Evolutionary conservation across 2,329 filamentous ascomycete genomes (phyloP), one percentile per base, ranked within the genome.

Genomic region (Pseudogymnoascus sp.): DNA sequence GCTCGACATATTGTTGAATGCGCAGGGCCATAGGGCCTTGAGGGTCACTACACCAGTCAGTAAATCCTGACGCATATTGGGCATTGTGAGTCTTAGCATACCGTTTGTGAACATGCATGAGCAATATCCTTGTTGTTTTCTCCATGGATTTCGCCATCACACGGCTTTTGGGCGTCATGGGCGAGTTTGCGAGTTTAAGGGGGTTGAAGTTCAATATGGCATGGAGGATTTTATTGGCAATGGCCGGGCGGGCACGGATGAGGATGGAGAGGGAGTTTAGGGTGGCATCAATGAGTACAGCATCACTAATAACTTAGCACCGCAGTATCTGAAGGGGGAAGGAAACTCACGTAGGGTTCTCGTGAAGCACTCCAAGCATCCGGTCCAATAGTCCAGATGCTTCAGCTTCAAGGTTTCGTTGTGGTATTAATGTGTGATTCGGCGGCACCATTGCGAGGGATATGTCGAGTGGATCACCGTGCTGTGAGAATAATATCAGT

Each of bases 121-220:
- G 80, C 55, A 99, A 78, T 67, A 92, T 86, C 69, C 92, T 85
- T 2, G 89, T 89, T 25, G 94, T 99, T 72, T 96, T 91, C 74
- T 97, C 93, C 86, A 99, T 94, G 4, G 93, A 97, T 74, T 87
- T 91, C 64, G 96, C 82, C 69, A 93, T 85, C 64, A 99, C 88
- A 68, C 88, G 91, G 59, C 84, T 83, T 71, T 87, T 90, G 2
- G 90, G 83, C 0, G 89, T 93, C 78, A 95, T 83, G 3, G 88
- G 87, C 1, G 85, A 84, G 69, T 85, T 88, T 62, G 89, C 90
- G 66, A 90, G 83, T 74, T 89, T 91, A 48, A 97, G 78, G 0
- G 94, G 94, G 71, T 96, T 96, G 80, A 97, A 99, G 73, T 86
- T 92, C 67, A 99, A 80, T 31, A 97, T 81, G 13, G 90, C 86